These are phyloP conservation scores for Phytophthora sojae DNA, from an alignment of 352 stramenopile genomes.

Conservation along the genomic window DNA sequence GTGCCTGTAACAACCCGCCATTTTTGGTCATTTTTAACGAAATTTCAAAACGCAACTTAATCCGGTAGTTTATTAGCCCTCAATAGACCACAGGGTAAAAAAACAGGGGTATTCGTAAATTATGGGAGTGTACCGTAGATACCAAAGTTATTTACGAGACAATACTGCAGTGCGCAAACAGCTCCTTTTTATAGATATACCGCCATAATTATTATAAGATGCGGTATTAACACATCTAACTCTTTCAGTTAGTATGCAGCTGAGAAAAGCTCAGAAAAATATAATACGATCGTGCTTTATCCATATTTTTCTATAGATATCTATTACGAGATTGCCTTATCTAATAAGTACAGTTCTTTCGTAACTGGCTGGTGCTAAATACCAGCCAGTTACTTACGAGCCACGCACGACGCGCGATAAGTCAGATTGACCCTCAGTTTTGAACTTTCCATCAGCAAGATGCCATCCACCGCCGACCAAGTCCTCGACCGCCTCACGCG, in stretches of 20 bases:
- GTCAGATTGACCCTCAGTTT: no score
- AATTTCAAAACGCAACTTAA: no score
- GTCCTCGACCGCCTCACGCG: no score
- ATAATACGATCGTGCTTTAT: background rate
- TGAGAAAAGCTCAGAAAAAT: background rate
- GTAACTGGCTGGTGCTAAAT: no score
- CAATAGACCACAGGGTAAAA: background rate
- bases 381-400: background rate
- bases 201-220: background rate
- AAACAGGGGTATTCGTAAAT: background rate
- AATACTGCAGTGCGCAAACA: background rate
- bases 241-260: background rate
- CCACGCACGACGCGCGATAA: no score
- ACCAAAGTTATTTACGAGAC: background rate
- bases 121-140: background rate
- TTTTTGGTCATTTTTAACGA: no score
- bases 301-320: background rate
- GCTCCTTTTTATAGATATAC: background rate
- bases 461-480: slow-evolving; percentile 3
- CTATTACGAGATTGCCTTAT: background rate
- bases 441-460: no score
- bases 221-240: background rate
- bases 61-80: no score
- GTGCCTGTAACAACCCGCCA: no score
- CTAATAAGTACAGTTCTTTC: background rate